Percentiles rank a stretch among this genome's conserved stretches.
phyloP scores from a whole-genome alignment of 768 basidiomycete genomes.

The Hericium coralloides region DNA sequence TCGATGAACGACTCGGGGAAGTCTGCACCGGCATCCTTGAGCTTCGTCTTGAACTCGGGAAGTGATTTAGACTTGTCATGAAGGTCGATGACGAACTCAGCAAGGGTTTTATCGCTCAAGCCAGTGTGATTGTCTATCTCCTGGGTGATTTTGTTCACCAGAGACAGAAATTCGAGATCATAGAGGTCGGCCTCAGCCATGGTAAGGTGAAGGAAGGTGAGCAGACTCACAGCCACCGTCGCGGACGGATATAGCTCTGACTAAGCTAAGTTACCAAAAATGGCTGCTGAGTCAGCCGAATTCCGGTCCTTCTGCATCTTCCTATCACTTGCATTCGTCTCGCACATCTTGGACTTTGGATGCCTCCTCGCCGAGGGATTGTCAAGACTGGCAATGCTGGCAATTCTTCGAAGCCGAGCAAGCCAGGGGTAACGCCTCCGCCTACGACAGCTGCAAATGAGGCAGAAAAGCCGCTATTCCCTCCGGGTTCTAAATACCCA shows the following conservation, averaged over 20 bases:
- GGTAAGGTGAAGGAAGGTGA: conserved; percentile 4
- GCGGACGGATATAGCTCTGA: not conserved
- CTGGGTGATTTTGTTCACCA: conserved; percentile 86
- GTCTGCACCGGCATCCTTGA: conserved; percentile 67
- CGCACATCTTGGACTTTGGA: conserved; percentile 16
- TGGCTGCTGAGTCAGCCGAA: not conserved
- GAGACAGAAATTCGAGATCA: conserved; percentile 86
- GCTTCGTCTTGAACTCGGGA: conserved; percentile 70
- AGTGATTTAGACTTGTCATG: conserved; percentile 79
- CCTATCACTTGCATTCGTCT: not conserved
- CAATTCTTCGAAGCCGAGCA: conserved; percentile 57
- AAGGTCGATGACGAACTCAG: conserved; percentile 89
- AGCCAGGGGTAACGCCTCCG: conserved; percentile 2
- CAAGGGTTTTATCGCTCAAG: conserved; percentile 84
- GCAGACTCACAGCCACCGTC: not conserved
- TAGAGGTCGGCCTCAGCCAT: conserved; percentile 78
- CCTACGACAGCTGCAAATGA: conserved; percentile 16
- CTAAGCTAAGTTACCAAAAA: not conserved
- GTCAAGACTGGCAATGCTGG: conserved; percentile 88
- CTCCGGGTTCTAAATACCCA: conserved; percentile 80
- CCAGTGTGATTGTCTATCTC: conserved; percentile 86
- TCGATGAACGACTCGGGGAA: conserved; percentile 89
- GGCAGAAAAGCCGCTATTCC: conserved; percentile 54
- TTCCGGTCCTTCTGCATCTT: not conserved
- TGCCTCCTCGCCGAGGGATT: conserved; percentile 69